Percentiles rank a stretch among this genome's conserved stretches.
phyloP scores from a whole-genome alignment of 2,329 filamentous ascomycete species.

The Claviceps sp. region DNA sequence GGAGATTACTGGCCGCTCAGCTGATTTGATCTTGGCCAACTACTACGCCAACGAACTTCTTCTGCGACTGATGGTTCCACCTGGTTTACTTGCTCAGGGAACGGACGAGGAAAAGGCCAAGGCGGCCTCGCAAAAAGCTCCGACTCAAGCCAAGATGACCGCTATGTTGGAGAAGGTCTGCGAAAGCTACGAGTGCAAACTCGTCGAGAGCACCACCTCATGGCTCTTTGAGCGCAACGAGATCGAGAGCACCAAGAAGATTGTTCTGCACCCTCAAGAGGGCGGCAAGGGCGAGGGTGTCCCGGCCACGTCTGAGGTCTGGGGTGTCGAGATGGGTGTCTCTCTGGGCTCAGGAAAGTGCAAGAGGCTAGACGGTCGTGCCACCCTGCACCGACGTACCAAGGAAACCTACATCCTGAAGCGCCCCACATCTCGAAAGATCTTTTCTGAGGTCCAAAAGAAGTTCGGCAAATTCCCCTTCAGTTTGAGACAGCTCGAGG shows the following conservation, averaged over 20 bases:
- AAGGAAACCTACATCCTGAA: conserved; percentile 86
- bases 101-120: conserved; percentile 94
- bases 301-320: conserved; percentile 83
- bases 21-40: conserved; percentile 80
- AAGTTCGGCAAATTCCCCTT: conserved; percentile 98
- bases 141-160: conserved; percentile 77
- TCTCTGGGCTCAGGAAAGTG: conserved; percentile 87
- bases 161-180: conserved; percentile 80
- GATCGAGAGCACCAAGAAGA: conserved; percentile 96
- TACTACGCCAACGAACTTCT: conserved; percentile 94
- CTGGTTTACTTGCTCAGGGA: conserved; percentile 69
- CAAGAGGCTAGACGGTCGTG: conserved; percentile 75
- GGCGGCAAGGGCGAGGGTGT: conserved; percentile 82
- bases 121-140: conserved; percentile 67
- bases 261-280: conserved; percentile 77
- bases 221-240: conserved; percentile 96
- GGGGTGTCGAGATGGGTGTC: conserved; percentile 94
- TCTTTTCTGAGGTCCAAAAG: conserved; percentile 88
- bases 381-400: conserved; percentile 88
- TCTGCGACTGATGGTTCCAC: conserved; percentile 77
- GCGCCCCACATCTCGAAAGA: conserved; percentile 83
- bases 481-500: conserved; percentile 89
- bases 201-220: conserved; percentile 96
- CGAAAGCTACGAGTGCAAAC: conserved; percentile 78
- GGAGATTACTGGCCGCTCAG: conserved; percentile 59